A percentile compares a stretch with the other conserved stretches of the same genome.
Evolutionary conservation across 202 grass and related monocot genomes (phyloP).

Genomic region (Dendrocalamus latiflorus): DNA sequence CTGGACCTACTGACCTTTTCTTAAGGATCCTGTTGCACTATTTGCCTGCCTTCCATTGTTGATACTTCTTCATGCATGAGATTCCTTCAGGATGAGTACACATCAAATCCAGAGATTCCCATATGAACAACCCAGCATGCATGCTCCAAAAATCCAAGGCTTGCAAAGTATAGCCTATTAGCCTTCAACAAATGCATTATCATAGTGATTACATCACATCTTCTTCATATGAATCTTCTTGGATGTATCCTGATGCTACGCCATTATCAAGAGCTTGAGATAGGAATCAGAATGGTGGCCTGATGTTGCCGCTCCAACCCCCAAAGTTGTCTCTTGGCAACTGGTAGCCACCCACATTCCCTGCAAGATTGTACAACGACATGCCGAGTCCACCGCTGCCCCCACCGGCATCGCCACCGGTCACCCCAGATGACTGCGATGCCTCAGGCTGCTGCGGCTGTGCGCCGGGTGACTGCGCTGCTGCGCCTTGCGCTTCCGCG

Average conservation of each 20-base stretch:
- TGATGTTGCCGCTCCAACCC: conserved; percentile 31
- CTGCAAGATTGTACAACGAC: conserved; percentile 67
- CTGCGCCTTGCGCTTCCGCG: conserved; percentile 8
- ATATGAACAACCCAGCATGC: not conserved
- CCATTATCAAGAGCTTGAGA: not conserved
- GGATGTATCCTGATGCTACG: not conserved
- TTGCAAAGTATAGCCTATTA: not conserved
- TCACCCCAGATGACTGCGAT: conserved; percentile 62
- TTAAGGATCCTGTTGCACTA: conserved; percentile 1
- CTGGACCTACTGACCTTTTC: conserved; percentile 9
- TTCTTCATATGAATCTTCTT: not conserved
- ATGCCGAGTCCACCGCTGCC: conserved; percentile 13
- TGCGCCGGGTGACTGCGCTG: not conserved
- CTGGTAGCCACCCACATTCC: conserved; percentile 49
- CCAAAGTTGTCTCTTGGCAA: conserved; percentile 52
- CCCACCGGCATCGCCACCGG: conserved; percentile 35
- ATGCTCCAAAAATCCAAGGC: not conserved
- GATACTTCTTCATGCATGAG: not conserved
- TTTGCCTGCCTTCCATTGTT: not conserved
- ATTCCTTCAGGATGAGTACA: not conserved
- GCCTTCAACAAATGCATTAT: not conserved
- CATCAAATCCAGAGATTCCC: not conserved
- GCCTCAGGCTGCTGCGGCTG: conserved; percentile 41
- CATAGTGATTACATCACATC: not conserved
- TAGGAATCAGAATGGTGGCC: conserved; percentile 50